These are phyloP conservation scores for Hymenoscyphus fructigenus DNA, from an alignment of 2,329 filamentous ascomycete genomes.

Conservation along the genomic window DNA sequence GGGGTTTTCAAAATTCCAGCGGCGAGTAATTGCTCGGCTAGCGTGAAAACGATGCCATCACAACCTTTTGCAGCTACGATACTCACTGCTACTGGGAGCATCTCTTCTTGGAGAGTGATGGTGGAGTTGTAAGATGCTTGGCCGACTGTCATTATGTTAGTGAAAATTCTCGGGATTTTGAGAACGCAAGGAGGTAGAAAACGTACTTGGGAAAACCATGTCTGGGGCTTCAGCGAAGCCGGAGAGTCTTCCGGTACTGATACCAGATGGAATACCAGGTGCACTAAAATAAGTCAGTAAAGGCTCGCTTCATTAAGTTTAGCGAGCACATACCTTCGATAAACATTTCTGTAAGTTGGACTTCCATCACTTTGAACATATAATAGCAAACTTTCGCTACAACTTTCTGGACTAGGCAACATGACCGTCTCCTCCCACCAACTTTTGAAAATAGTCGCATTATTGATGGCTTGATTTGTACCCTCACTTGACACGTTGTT, in stretches of 20 bases:
- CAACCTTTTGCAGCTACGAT: constrained; percentile 59
- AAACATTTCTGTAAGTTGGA: constrained; percentile 46
- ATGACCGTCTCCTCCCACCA: constrained; percentile 49
- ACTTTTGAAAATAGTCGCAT: constrained; percentile 49
- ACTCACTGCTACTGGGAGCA: constrained; percentile 57
- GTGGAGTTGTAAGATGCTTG: constrained; percentile 45
- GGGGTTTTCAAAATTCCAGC: constrained; percentile 49
- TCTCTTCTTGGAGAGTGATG: constrained; percentile 49
- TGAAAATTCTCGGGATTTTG: background rate
- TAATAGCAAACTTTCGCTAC: constrained; percentile 49
- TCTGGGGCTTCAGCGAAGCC: constrained; percentile 48
- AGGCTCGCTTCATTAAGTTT: background rate
- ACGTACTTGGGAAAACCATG: constrained; percentile 43
- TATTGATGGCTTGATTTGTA: constrained; percentile 40
- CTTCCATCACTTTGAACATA: constrained; percentile 45
- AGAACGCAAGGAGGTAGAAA: background rate
- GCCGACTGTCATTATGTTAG: constrained; percentile 21
- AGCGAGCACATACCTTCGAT: constrained; percentile 24
- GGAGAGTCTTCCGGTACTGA: constrained; percentile 43
- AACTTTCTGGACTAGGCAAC: constrained; percentile 42
- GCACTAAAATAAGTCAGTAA: constrained; percentile 22
- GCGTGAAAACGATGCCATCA: constrained; percentile 55
- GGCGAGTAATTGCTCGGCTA: constrained; percentile 51
- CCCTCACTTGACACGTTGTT: constrained; percentile 41
- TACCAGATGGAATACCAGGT: constrained; percentile 49